phyloP scores from a whole-genome alignment of 2,329 filamentous ascomycete genomes.

The Pseudogymnoascus sp. region DNA sequence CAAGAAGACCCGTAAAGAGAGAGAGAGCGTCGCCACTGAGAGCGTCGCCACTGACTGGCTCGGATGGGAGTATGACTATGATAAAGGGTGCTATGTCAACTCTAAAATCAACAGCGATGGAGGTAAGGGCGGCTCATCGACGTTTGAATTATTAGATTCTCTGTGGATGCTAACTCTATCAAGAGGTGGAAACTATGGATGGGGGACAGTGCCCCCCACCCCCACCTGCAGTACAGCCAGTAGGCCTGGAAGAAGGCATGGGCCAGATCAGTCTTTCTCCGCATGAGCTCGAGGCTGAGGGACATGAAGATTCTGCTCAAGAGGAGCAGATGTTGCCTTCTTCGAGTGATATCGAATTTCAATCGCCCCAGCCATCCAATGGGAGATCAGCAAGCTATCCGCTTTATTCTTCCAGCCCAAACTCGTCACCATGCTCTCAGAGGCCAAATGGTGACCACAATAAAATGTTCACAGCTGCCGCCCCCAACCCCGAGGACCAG shows the following conservation, averaged over 20 bases:
- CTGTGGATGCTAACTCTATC: not conserved
- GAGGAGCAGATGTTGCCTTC: not conserved
- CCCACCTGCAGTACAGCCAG: not conserved
- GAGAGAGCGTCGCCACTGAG: not conserved
- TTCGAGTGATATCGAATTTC: not conserved
- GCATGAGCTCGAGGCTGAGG: not conserved
- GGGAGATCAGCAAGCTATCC: not conserved
- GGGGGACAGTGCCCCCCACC: not conserved
- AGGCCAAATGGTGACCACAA: not conserved
- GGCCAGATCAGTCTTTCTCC: not conserved
- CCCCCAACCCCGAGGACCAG: not conserved
- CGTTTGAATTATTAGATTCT: not conserved
- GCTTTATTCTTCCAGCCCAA: not conserved
- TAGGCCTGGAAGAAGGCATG: not conserved
- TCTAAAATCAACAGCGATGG: not conserved
- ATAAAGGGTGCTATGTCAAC: not conserved
- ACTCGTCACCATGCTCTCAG: not conserved
- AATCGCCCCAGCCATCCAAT: not conserved
- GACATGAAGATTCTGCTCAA: not conserved
- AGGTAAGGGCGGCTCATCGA: not conserved
- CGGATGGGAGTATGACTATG: not conserved
- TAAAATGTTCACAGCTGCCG: not conserved
- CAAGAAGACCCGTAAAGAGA: not conserved
- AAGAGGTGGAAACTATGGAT: not conserved
- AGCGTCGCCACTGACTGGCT: not conserved